phyloP scores from a whole-genome alignment of 768 basidiomycete species.

The Fibroporia radiculosa region DNA sequence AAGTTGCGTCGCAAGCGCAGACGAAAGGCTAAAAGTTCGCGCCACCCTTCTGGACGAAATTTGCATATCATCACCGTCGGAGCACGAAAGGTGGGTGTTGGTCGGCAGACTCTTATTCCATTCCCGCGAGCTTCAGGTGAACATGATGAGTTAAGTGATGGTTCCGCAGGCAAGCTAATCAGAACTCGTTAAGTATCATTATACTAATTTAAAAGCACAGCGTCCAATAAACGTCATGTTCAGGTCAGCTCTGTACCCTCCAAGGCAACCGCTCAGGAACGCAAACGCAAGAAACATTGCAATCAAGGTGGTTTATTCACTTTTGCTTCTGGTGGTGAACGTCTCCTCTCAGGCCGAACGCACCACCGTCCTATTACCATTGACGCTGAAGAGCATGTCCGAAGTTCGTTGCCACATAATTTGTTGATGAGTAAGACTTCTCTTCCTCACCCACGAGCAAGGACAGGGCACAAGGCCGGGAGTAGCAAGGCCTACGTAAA shows the following conservation, averaged over 20 bases:
- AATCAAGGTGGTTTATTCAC: slow-evolving; percentile 28
- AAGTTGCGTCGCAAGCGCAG: not conserved
- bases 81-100: slow-evolving; percentile 11
- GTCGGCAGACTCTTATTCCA: slow-evolving; percentile 12
- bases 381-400: slow-evolving; percentile 33
- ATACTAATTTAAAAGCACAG: not conserved
- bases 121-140: slow-evolving; percentile 7
- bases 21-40: slow-evolving; percentile 9
- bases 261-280: slow-evolving; percentile 3
- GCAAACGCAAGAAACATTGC: slow-evolving; percentile 13
- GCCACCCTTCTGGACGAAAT: slow-evolving; percentile 9
- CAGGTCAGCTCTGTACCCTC: slow-evolving; percentile 5
- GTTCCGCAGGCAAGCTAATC: too few relatives aligned
- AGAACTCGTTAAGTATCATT: not conserved
- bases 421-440: not conserved
- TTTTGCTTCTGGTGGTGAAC: slow-evolving; percentile 30
- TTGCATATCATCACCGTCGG: slow-evolving; percentile 23
- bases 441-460: not conserved
- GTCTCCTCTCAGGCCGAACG: slow-evolving; percentile 32
- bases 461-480: too few relatives aligned
- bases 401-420: not conserved
- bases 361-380: slow-evolving; percentile 29
- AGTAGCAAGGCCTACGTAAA: not conserved
- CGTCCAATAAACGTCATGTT: slow-evolving; percentile 2
- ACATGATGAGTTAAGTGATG: not conserved